Evolutionary conservation across 106 monocot species (phyloP), one percentile per base, ranked within the genome.

Genomic region (Allium cepa): DNA sequence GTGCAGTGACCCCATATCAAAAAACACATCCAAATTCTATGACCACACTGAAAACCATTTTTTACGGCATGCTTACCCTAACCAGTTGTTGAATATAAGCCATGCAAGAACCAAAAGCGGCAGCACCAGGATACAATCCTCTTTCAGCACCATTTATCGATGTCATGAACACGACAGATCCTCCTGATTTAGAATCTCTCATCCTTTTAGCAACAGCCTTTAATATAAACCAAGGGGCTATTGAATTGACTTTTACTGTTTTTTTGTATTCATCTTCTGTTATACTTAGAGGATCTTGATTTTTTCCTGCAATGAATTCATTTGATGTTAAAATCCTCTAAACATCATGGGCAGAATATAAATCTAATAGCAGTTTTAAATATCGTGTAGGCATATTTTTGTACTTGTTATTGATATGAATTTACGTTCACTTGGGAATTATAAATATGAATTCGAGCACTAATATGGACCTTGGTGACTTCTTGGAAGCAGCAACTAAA

Each of bases 201-300:
- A 97, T 82, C 75, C 86, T 73, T 70, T 82, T 88, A 5, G 92
- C 75, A 56, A 92, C 70, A 66, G 92, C 77, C 57, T 92, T 88
- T 51, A 87, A 55, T 50, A 97, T 69, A 89, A 82, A 97, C 97
- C 97, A 97, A 46, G 97, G 84, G 62, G 97, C 92, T 81, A 80
- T 84, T 17, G 82, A 45, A 78, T 97, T 92, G n/a, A 87, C 57
- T 74, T 82, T 88, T 11, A 92, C 61, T 1, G 74, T 80, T 75
- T 87, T 97, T 45, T 89, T 83, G 63, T 82, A 87, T 62, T 92
- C 89, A 17, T 80, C 64, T 71, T 97, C 92, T 53, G 66, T 78
- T 7, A 83, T 62, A 64, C 55, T 63, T 9, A 92, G 78, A 72
- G 73, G 76, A 47, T 89, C 84, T 75, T 83, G 86, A 59, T 86